Percentiles rank a stretch among this genome's conserved stretches.
Evolutionary conservation across 2,329 filamentous ascomycete genomes (phyloP).

Genomic region (Aspergillus sp.): DNA sequence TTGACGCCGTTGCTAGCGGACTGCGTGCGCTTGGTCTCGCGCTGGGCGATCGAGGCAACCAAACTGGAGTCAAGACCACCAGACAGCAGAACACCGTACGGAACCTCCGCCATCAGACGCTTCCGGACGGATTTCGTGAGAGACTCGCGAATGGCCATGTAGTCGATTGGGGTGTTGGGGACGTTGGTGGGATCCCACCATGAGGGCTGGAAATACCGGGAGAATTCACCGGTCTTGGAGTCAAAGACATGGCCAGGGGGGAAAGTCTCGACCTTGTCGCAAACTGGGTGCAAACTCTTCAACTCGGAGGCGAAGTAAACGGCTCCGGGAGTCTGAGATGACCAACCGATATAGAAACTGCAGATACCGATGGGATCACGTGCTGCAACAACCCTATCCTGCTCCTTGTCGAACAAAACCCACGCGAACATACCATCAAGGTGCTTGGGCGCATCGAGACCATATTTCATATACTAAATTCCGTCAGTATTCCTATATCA

Average conservation of each 20-base stretch:
- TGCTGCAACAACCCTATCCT: conserved; percentile 89
- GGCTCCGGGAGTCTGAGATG: conserved; percentile 75
- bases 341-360: conserved; percentile 94
- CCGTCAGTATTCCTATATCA: conserved; percentile 18
- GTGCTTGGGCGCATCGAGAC: conserved; percentile 84
- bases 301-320: conserved; percentile 97
- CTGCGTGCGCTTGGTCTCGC: conserved; percentile 80
- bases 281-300: conserved; percentile 88
- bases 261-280: conserved; percentile 92
- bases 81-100: conserved; percentile 92
- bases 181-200: conserved; percentile 87
- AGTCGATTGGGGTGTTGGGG: conserved; percentile 77
- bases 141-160: conserved; percentile 75
- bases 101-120: conserved; percentile 97
- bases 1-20: conserved; percentile 52
- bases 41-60: conserved; percentile 91
- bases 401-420: conserved; percentile 93
- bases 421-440: conserved; percentile 99
- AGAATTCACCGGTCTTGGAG: conserved; percentile 81
- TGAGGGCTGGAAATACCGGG: conserved; percentile 83
- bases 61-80: conserved; percentile 94
- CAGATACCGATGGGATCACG: conserved; percentile 96
- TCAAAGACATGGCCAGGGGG: conserved; percentile 96
- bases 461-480: conserved; percentile 82
- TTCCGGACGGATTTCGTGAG: conserved; percentile 93